Evolutionary conservation across 768 basidiomycete genomes (phyloP), one percentile per base, ranked within the genome.

Genomic region (Boletus tylopilopsis): DNA sequence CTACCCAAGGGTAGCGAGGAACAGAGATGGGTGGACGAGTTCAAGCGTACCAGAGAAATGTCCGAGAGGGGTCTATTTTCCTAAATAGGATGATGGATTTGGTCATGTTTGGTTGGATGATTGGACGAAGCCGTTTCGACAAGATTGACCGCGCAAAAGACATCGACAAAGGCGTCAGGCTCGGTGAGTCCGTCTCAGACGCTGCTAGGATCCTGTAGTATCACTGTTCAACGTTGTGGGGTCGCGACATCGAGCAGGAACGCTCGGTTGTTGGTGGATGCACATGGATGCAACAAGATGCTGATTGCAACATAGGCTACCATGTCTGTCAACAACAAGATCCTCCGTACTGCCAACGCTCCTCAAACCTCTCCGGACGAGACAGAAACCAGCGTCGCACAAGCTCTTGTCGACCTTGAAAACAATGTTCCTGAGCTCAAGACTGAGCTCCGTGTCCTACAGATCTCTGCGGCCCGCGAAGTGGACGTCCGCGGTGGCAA

Each of bases 401-500:
- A 98, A 76, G 94, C 96, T 46, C 77, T 99, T 62, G 72, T 97
- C 64, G 96, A 99, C 81, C 84, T 99, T 67, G 95, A 98, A 75
- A 91, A 87, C 80, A 94, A 92, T 70, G 94, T 97, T 52, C 90
- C 94, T 55, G 96, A 99, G 74, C 87, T 99, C 77, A 99, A 97
- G 85, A 67, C 80, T 50, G 96, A 99, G 78, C 86, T 99, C 57
- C 86, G 94, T 42, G 83, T 86, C 53, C 84, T 99, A 60, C 94
- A 97, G 69, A 97, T 99, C 75, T 95, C 93, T 60, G 91, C 94
- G 57, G 96, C 96, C 58, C 94, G 94, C 66, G 96, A 99, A 75
- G 90, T 99, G 60, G 96, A 99, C 68, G 94, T 98, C 62, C 91
- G 94, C 64, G 96, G 95, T 56, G 96, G 96, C 68, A 97, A 96